phyloP scores from a whole-genome alignment of 2,329 filamentous ascomycete species.

The Lasiodiplodia gonubiensis region DNA sequence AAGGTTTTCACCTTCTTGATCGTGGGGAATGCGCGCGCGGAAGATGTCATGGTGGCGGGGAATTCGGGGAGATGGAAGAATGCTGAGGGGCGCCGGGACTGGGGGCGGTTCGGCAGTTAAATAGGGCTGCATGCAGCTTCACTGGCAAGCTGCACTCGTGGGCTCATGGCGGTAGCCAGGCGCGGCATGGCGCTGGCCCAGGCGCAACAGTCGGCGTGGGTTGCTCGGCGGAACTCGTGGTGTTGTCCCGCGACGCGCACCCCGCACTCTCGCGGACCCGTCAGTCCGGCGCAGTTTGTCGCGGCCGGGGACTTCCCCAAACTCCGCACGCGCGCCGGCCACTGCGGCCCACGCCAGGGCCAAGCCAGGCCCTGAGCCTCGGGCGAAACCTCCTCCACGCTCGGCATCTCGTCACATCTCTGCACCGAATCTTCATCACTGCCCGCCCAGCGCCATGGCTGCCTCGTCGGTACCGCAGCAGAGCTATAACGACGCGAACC shows the following conservation, averaged over 20 bases:
- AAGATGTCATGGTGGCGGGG: slow-evolving; percentile 35
- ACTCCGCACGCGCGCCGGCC: background rate
- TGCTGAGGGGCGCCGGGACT: background rate
- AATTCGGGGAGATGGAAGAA: background rate
- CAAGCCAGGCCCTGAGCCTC: slow-evolving; percentile 1
- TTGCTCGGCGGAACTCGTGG: slow-evolving; percentile 20
- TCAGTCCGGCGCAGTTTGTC: background rate
- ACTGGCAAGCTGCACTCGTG: background rate
- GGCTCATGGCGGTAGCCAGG: background rate
- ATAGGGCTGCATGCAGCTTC: background rate
- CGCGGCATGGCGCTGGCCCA: slow-evolving; percentile 5
- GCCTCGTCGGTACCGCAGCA: background rate
- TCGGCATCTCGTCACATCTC: slow-evolving; percentile 26
- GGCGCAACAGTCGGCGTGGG: background rate
- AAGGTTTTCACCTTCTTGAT: slow-evolving; percentile 78
- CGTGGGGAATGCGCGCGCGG: slow-evolving; percentile 67
- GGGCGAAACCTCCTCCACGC: slow-evolving; percentile 22
- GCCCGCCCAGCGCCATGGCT: slow-evolving; percentile 7
- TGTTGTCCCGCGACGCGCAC: slow-evolving; percentile 4
- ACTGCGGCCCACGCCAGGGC: background rate
- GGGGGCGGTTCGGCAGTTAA: background rate
- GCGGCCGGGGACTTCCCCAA: background rate
- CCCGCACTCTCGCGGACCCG: background rate
- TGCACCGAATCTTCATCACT: slow-evolving; percentile 17
- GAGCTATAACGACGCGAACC: background rate